Conservation (phyloP, 495 filamentous ascomycete species). For the Aspergillus carlsbadensis region DNA sequence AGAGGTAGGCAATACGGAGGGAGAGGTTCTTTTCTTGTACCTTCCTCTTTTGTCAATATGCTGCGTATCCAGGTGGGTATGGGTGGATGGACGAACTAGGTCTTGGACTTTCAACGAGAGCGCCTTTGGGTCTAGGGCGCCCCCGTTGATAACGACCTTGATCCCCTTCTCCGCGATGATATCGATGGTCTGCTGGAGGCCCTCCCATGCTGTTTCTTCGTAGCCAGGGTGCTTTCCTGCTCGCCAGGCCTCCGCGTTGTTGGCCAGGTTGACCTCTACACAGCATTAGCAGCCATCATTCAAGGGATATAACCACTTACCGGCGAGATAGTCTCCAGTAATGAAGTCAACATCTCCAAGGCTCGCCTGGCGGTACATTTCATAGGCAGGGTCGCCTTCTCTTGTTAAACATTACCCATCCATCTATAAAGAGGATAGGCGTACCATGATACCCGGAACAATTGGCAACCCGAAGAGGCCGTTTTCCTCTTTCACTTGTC, state of each 20-base stretch:
- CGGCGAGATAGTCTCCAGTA: slow-evolving; percentile 56
- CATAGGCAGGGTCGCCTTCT: slow-evolving; percentile 41
- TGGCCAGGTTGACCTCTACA: slow-evolving; percentile 46
- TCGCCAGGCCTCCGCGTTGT: slow-evolving; percentile 40
- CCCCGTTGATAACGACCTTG: slow-evolving; percentile 47
- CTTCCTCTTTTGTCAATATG: slow-evolving; percentile 19
- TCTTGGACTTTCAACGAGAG: slow-evolving; percentile 37
- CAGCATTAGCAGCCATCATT: background rate
- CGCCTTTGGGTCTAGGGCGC: slow-evolving; percentile 41
- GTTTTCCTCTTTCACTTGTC: slow-evolving; percentile 16
- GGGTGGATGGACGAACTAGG: slow-evolving; percentile 24
- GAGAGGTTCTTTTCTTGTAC: slow-evolving; percentile 26
- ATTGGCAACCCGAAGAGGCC: slow-evolving; percentile 47
- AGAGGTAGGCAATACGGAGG: slow-evolving; percentile 46
- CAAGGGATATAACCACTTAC: slow-evolving; percentile 12
- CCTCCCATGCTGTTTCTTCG: slow-evolving; percentile 46
- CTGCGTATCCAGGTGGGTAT: background rate
- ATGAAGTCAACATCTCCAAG: slow-evolving; percentile 53
- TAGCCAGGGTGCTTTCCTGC: slow-evolving; percentile 39
- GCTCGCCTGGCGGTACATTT: slow-evolving; percentile 45
- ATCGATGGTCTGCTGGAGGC: slow-evolving; percentile 43
- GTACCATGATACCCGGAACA: slow-evolving; percentile 47
- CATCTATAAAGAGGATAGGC: background rate
- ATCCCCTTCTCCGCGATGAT: slow-evolving; percentile 41
- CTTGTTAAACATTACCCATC: background rate